Evolutionary conservation across 305 asterid species (phyloP).

Genomic region (Fraxinus baroniana): DNA sequence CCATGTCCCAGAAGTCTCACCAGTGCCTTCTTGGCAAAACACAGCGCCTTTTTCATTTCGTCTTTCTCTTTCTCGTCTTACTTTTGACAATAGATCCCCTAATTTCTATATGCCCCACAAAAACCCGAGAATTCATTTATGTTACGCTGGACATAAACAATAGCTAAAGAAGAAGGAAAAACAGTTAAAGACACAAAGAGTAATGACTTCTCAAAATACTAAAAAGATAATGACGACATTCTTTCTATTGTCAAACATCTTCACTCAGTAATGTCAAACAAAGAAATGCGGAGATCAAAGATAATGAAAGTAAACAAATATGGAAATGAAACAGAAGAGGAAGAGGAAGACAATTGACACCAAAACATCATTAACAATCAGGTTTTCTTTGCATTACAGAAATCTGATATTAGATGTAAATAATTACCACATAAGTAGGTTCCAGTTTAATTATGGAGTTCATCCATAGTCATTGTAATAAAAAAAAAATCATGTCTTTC

Average conservation of each 20-base stretch:
- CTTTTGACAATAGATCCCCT: neutral
- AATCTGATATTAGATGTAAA: neutral
- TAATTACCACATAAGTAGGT: neutral
- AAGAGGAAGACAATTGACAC: neutral
- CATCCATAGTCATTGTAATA: neutral
- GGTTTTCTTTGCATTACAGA: neutral
- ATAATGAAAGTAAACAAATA: neutral
- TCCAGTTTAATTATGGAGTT: neutral
- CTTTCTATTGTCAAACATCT: neutral
- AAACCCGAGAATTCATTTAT: neutral
- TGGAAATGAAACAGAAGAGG: neutral
- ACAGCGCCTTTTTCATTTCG: neutral
- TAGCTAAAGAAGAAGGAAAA: neutral
- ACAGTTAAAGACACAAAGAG: neutral
- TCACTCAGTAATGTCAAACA: neutral
- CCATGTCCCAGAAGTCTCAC: conserved; percentile 6
- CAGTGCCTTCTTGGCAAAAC: neutral
- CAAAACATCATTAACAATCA: neutral
- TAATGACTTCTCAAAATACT: neutral
- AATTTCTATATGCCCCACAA: neutral
- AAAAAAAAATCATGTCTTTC: neutral
- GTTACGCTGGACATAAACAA: neutral
- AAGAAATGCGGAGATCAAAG: neutral
- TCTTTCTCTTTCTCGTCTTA: neutral
- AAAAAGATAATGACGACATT: neutral